Conservation (phyloP, 345 rosid species). For the Boechera retrofracta region DNA sequence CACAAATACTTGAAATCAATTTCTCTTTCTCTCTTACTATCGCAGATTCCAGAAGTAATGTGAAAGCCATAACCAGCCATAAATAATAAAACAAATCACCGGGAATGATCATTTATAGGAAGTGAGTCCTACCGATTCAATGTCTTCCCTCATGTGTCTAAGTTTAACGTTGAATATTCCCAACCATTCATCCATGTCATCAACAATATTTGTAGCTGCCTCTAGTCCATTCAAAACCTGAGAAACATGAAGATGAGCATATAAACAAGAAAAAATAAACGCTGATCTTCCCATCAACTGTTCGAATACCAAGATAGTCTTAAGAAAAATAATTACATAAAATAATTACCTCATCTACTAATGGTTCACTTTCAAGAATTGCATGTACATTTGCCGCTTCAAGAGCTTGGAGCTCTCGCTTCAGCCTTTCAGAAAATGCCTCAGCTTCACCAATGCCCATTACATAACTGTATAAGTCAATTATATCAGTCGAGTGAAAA, state of each 20-base stretch:
- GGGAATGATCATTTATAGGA: slow-evolving; percentile 10
- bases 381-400: slow-evolving; percentile 99
- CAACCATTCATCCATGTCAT: slow-evolving; percentile 99
- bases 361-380: slow-evolving; percentile 93
- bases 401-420: slow-evolving; percentile 95
- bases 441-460: slow-evolving; percentile 99
- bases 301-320: slow-evolving; percentile 2
- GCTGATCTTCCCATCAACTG: slow-evolving; percentile 7
- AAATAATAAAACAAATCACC: slow-evolving; percentile 13
- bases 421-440: slow-evolving; percentile 97
- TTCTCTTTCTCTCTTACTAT: neutral
- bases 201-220: slow-evolving; percentile 89
- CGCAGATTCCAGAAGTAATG: neutral
- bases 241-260: slow-evolving; percentile 31
- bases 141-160: slow-evolving; percentile 99
- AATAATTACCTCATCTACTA: slow-evolving; percentile 79
- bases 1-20: slow-evolving; percentile 2
- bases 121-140: slow-evolving; percentile 76
- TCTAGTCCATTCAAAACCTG: slow-evolving; percentile 97
- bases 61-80: slow-evolving; percentile 1
- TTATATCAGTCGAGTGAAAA: slow-evolving; percentile 13
- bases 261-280: slow-evolving; percentile 17
- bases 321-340: neutral
- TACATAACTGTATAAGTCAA: slow-evolving; percentile 67
- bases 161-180: slow-evolving; percentile 96